These are phyloP conservation scores for Ogataea henricii DNA, from an alignment of 805 yeast genomes.

Conservation along the genomic window DNA sequence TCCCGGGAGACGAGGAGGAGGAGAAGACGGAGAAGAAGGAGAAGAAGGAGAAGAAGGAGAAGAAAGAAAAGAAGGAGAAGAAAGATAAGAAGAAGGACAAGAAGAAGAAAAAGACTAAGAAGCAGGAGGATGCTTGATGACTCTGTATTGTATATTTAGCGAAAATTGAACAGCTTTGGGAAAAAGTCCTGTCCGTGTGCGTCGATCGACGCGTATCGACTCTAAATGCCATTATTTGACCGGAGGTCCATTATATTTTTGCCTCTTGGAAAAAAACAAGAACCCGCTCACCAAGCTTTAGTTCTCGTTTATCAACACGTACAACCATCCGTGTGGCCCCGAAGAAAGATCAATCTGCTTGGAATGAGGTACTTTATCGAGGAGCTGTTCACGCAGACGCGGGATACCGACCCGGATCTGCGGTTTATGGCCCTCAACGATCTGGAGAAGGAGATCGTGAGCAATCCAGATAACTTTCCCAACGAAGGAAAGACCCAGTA, in stretches of 20 bases:
- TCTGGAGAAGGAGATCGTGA: conserved; percentile 46
- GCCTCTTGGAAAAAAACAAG: neutral
- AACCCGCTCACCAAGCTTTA: neutral
- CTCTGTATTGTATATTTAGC: neutral
- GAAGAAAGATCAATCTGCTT: neutral
- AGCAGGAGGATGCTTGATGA: conserved; percentile 12
- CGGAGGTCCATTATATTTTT: neutral
- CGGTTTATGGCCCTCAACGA: conserved; percentile 86
- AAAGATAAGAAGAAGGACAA: conserved; percentile 21
- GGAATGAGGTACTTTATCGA: conserved; percentile 31
- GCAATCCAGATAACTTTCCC: conserved; percentile 41
- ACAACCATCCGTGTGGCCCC: neutral
- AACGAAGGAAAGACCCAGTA: conserved; percentile 37
- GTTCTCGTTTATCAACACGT: no score
- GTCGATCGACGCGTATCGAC: conserved; percentile 9
- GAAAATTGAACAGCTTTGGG: neutral
- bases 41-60: conserved; percentile 14
- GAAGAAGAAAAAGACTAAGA: conserved; percentile 15
- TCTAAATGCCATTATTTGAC: no score
- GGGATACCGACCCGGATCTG: conserved; percentile 76
- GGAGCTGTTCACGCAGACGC: conserved; percentile 44
- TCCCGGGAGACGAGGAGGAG: conserved; percentile 11
- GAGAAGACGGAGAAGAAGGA: conserved; percentile 5
- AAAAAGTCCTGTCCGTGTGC: no score
- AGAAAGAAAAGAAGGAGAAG: conserved; percentile 20